Base-by-base conservation (phyloP, 2,329 filamentous ascomycete species). In the Calcarisporium arbuscula region DNA sequence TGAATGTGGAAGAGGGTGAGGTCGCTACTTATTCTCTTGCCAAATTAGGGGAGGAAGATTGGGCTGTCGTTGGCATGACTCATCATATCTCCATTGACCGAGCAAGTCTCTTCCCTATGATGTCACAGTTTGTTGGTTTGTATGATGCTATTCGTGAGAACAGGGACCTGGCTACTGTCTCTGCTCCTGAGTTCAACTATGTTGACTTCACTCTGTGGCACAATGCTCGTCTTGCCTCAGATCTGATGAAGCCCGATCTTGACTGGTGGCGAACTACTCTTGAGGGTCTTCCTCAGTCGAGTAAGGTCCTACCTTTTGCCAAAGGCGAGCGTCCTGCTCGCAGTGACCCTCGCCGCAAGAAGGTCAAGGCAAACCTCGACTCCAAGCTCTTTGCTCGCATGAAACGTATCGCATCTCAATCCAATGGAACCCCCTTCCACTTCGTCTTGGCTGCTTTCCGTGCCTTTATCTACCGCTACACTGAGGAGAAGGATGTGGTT, bases 121-220 rank as follows among this genome's bases (percentile, higher is more conserved):
- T 49, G 43, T 40, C 34, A 5, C 45, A 49, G 35, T 48, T 48
- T 19, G 40, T 45, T 19, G 40, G 36, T 15, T 31, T 49, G 4
- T 50, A 50, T 23, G 46, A 50, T 38, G 41, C 45, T 16, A 30
- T 47, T 12, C 27, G 38, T 5, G 22, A 36, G 5, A 39, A 36
- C n/a, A 45, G 39, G 31, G 45, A 49, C 16, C 39, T 48, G 8
- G 33, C 35, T 5, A 45, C 42, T 3, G 40, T 50, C 8, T 42
- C 48, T 9, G 32, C 38, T n/a, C 47, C 47, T 3, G 39, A 43
- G 20, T 44, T 50, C 26, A 40, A 38, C 30, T 50, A 50, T 15
- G 41, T 43, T 30, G 46, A 50, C 39, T 50, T 50, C 23, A 49
- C 44, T 9, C 40, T 47, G 7, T 50, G 48, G 48, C 48, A 50